Percentiles rank a stretch among this genome's conserved stretches.
These are phyloP conservation scores for Kurtzmaniella quercitrusa DNA, from an alignment of 1,139 yeast species.

Conservation along the genomic window DNA sequence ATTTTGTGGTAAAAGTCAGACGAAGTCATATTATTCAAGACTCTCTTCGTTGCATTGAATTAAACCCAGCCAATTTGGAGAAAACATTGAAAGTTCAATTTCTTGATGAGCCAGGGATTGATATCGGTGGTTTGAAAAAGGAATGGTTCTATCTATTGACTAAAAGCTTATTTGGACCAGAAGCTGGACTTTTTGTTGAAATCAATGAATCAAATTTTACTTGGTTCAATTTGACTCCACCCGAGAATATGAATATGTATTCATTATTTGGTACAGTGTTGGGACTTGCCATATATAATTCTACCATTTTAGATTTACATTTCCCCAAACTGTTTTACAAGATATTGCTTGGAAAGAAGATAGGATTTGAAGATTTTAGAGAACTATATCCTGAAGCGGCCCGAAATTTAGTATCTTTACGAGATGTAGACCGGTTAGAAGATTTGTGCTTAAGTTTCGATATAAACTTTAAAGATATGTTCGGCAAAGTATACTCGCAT, in stretches of 20 bases:
- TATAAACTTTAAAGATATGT: slow-evolving; percentile 34
- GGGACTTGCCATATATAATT: slow-evolving; percentile 88
- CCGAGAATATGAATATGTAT: slow-evolving; percentile 51
- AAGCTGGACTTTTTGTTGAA: slow-evolving; percentile 56
- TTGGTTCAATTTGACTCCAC: slow-evolving; percentile 64
- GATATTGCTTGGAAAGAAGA: slow-evolving; percentile 55
- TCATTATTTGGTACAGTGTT: slow-evolving; percentile 78
- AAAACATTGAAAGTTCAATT: slow-evolving; percentile 78
- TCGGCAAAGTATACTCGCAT: slow-evolving; percentile 33
- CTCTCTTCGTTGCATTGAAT: slow-evolving; percentile 62
- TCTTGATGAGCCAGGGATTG: slow-evolving; percentile 84
- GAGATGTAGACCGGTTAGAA: slow-evolving; percentile 43
- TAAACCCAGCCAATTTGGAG: slow-evolving; percentile 58
- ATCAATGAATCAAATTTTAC: slow-evolving; percentile 66
- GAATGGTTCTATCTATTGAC: slow-evolving; percentile 87
- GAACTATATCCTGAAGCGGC: slow-evolving; percentile 69
- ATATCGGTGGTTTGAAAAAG: slow-evolving; percentile 89
- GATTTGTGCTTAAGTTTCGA: slow-evolving; percentile 34
- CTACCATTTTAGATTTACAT: slow-evolving; percentile 75
- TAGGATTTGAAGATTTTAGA: slow-evolving; percentile 59
- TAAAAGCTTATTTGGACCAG: slow-evolving; percentile 63
- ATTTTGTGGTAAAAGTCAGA: slow-evolving; percentile 64
- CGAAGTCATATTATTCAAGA: slow-evolving; percentile 68
- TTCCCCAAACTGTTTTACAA: slow-evolving; percentile 78
- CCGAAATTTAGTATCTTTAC: slow-evolving; percentile 38